Evolutionary conservation across 768 basidiomycete genomes (phyloP).

Genomic region (Lentinula guzmanii): DNA sequence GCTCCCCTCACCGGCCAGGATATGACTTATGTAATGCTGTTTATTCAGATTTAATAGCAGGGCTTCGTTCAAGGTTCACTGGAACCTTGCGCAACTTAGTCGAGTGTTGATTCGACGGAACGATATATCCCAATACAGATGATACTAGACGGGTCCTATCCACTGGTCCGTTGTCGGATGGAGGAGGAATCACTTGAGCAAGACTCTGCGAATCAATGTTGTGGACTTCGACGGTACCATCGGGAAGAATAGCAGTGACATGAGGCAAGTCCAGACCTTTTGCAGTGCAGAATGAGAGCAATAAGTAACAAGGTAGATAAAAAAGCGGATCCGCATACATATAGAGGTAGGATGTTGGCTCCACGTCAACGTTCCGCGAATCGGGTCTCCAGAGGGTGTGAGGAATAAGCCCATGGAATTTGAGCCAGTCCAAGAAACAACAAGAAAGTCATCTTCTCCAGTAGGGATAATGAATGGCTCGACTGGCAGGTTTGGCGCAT

Average conservation of each 20-base stretch:
- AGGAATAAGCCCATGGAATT: constrained; percentile 85
- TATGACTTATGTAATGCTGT: too few relatives aligned
- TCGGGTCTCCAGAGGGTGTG: constrained; percentile 79
- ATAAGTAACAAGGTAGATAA: not conserved
- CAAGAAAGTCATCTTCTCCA: constrained; percentile 71
- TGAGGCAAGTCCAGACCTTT: constrained; percentile 71
- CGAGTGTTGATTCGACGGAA: constrained; percentile 43
- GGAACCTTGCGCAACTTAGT: constrained; percentile 38
- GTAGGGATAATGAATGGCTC: constrained; percentile 13
- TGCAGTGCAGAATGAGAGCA: not conserved
- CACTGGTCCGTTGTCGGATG: not conserved
- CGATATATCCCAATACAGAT: constrained; percentile 38
- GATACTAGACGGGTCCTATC: constrained; percentile 23
- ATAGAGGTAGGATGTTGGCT: constrained; percentile 68
- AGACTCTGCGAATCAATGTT: constrained; percentile 68
- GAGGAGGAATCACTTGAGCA: constrained; percentile 55
- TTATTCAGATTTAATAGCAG: not conserved
- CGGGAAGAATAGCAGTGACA: constrained; percentile 69
- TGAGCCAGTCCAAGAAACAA: constrained; percentile 79
- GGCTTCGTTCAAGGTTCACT: constrained; percentile 22
- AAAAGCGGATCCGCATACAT: constrained; percentile 43
- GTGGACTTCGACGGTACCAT: constrained; percentile 79
- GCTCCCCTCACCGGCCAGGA: not conserved
- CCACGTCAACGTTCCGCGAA: constrained; percentile 88
- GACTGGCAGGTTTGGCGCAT: constrained; percentile 17